Evolutionary conservation across 1,139 yeast species (phyloP), one percentile per base, ranked within the genome.

Genomic region (Hansenula sp.): DNA sequence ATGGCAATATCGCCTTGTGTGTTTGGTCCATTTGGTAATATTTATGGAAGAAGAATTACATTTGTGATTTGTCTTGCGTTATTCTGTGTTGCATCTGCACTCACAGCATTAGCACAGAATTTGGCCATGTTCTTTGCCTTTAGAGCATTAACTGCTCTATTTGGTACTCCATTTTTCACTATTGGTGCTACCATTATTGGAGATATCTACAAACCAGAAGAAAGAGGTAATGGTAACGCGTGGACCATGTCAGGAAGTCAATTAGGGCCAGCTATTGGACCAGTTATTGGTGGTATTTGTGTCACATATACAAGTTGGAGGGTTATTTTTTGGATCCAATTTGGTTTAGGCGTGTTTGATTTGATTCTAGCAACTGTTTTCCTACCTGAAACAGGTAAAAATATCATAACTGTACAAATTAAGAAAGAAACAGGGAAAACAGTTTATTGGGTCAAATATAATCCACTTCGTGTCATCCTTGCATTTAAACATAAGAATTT

Each of bases 1-100:
- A 75, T 75, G 79, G 70, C 77, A 6, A 40, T 71, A 2, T 69
- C 79, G 0, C 79, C 80, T 2, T 65, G 75, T 45, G 30, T 74
- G 3, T 60, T 70, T 43, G 66, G 73, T 2, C 80, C 81, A 6
- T 55, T 73, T 39, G 66, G 73, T 17, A 71, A 73, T 34, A 65
- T 73, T 3, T 76, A 75, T 49, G 82, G 82, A 2, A 60, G 77
- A 36, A 59, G 69, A 43, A 56, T 62, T 17, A 58, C 68, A 18
- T 71, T 75, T 51, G 38, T 75, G 13, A 37, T 64, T 3, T 69
- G 76, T 45, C 45, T 65, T 10, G 35, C 57, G 2, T 43, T 63
- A 9, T 70, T 64, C 40, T 44, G 65, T 6, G 39, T 71, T 1
- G 57, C 69, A 18, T 57, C 70, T 6, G 50, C 65, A 1, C 47